phyloP scores from a whole-genome alignment of 1,139 yeast species.

The Taiozyma onychis region DNA sequence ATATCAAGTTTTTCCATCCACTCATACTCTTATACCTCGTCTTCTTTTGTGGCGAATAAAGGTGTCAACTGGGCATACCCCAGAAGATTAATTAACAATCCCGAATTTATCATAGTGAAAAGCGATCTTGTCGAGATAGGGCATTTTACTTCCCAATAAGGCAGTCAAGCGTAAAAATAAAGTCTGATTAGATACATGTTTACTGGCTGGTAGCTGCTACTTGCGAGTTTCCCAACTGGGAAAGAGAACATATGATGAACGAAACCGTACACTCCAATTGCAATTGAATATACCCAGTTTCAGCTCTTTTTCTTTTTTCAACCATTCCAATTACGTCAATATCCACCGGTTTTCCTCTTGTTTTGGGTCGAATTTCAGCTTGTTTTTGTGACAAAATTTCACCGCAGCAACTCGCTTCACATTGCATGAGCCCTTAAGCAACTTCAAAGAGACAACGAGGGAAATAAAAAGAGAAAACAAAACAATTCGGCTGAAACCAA shows the following conservation, averaged over 20 bases:
- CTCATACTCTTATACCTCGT: background rate
- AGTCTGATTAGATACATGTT: too few relatives aligned
- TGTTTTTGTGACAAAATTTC: background rate
- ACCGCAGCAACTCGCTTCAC: background rate
- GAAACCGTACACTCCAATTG: too few relatives aligned
- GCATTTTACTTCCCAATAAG: background rate
- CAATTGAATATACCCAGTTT: too few relatives aligned
- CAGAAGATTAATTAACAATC: background rate
- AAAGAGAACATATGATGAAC: too few relatives aligned
- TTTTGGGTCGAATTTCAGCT: background rate
- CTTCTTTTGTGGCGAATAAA: background rate
- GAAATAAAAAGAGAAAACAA: background rate
- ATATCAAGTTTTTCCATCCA: conserved; percentile 5
- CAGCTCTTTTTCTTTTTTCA: too few relatives aligned
- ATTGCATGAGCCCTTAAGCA: background rate
- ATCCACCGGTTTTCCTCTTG: too few relatives aligned
- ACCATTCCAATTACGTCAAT: too few relatives aligned
- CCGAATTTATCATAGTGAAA: background rate
- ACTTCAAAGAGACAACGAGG: background rate
- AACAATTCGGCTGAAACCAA: too few relatives aligned
- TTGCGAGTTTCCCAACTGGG: too few relatives aligned
- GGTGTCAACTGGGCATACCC: background rate
- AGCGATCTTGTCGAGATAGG: background rate
- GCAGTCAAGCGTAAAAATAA: background rate
- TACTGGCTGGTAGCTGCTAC: too few relatives aligned